Conservation (phyloP, 164 flowering plant species). For the Umbellularia californica region DNA sequence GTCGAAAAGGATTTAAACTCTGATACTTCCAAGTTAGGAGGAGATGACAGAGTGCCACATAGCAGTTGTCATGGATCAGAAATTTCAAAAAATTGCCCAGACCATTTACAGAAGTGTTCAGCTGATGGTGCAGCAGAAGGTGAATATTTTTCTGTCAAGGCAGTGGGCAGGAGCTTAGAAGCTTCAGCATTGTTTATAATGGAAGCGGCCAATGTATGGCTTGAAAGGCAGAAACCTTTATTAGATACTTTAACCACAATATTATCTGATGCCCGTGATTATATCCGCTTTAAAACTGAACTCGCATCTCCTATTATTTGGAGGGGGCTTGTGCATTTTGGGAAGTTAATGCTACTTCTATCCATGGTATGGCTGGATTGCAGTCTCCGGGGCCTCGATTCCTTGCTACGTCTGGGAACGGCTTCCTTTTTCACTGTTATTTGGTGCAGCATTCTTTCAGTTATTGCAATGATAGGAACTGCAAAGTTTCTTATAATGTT, state of each 20-base stretch:
- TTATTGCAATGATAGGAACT: conserved; percentile 75
- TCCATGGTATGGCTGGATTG: conserved; percentile 84
- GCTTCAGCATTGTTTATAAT: conserved; percentile 30
- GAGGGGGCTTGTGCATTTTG: conserved; percentile 59
- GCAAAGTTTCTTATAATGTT: conserved; percentile 52
- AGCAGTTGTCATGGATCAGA: conserved; percentile 12
- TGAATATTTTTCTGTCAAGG: conserved; percentile 23
- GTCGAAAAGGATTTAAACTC: conserved; percentile 15
- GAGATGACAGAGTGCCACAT: conserved; percentile 19
- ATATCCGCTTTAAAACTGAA: conserved; percentile 38
- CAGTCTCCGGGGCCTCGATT: conserved; percentile 71
- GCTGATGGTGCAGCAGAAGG: conserved; percentile 21
- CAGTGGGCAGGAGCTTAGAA: conserved; percentile 30
- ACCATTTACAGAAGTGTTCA: conserved; percentile 20
- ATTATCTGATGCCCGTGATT: conserved; percentile 31
- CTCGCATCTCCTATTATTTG: conserved; percentile 53
- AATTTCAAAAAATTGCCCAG: conserved; percentile 12
- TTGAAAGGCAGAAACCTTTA: conserved; percentile 52
- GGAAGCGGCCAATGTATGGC: conserved; percentile 41
- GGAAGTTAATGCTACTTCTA: conserved; percentile 62
- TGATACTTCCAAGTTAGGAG: conserved; percentile 23
- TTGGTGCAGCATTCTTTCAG: conserved; percentile 84
- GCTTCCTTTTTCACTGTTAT: conserved; percentile 74
- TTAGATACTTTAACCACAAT: conserved; percentile 26
- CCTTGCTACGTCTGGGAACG: conserved; percentile 79